Percentiles rank a stretch among this genome's conserved stretches.
Conservation (phyloP, 2,329 filamentous ascomycete genomes). For the Apiospora malaysiana region DNA sequence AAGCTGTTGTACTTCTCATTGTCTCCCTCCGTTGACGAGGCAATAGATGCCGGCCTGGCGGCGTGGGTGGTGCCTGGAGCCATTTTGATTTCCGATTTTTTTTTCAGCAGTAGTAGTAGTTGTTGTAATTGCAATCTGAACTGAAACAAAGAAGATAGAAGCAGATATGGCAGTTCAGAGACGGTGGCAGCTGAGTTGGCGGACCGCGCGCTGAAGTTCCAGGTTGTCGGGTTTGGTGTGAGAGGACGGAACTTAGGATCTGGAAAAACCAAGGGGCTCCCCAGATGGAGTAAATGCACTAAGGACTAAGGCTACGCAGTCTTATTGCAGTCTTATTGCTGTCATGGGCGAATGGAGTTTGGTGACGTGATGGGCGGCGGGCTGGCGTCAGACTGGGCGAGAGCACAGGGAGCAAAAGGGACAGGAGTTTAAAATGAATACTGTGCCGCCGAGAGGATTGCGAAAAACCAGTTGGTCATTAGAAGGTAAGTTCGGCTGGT, state of each 20-base stretch:
- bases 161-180: background rate
- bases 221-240: slow-evolving; percentile 12
- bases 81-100: background rate
- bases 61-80: background rate
- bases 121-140: background rate
- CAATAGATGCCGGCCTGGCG: slow-evolving; percentile 3
- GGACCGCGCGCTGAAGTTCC: slow-evolving; percentile 8
- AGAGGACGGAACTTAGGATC: background rate
- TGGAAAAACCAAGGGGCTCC: background rate
- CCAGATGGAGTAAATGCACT: background rate
- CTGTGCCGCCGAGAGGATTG: background rate
- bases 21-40: slow-evolving; percentile 36
- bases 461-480: background rate
- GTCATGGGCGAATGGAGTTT: background rate
- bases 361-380: background rate
- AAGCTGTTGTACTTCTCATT: slow-evolving; percentile 40
- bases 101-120: no score
- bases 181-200: background rate
- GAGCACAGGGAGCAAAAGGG: background rate
- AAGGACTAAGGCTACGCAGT: background rate
- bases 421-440: background rate
- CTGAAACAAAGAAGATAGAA: background rate
- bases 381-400: background rate
- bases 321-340: background rate
- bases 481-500: background rate